These are phyloP conservation scores for Pseudognaphalium luteoalbum DNA, from an alignment of 129 eudicot species.

Conservation along the genomic window DNA sequence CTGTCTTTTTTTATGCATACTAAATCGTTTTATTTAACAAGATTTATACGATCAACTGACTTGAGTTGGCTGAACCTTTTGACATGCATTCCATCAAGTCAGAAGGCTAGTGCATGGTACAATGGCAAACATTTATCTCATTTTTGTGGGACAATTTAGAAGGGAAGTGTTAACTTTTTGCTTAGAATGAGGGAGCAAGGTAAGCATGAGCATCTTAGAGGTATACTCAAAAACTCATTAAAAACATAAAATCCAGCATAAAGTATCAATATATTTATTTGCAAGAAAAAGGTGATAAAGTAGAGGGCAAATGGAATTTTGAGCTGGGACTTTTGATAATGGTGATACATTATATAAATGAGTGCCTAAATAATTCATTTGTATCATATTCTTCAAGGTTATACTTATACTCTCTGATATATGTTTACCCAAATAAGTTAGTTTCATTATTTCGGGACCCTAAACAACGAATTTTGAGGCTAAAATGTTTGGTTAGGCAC, in stretches of 20 bases:
- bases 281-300: conserved; percentile 29
- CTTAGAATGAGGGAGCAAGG: conserved; percentile 31
- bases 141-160: conserved; percentile 24
- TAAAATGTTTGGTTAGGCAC: neutral
- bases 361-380: conserved; percentile 12
- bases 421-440: too few relatives aligned
- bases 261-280: conserved; percentile 8
- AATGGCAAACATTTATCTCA: conserved; percentile 16
- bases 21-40: too few relatives aligned
- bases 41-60: neutral
- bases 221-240: conserved; percentile 12
- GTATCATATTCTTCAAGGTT: neutral
- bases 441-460: too few relatives aligned
- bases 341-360: neutral
- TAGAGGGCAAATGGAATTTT: conserved; percentile 35
- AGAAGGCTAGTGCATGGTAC: conserved; percentile 21
- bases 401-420: too few relatives aligned
- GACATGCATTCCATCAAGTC: conserved; percentile 24
- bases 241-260: conserved; percentile 36
- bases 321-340: conserved; percentile 34
- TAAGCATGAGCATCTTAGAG: conserved; percentile 29
- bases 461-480: neutral
- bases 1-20: neutral
- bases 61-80: neutral
- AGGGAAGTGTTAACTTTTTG: conserved; percentile 21